Evolutionary conservation across 495 filamentous ascomycete genomes (phyloP).

Genomic region (Talaromyces nanjingensis): DNA sequence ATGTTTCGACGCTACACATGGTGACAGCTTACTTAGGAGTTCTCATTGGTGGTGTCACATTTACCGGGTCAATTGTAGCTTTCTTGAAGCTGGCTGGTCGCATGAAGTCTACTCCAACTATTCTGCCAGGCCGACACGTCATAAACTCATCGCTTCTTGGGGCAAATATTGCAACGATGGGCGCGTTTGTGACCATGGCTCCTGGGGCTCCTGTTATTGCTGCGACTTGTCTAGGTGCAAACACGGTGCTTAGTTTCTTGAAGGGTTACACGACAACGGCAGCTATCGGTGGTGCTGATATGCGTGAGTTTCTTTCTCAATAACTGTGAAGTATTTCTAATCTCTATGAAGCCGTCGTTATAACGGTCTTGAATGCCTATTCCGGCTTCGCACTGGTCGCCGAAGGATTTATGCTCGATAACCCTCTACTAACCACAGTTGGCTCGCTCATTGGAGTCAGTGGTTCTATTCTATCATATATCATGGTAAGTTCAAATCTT

Average conservation of each 20-base stretch:
- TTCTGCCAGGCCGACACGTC: slow-evolving; percentile 60
- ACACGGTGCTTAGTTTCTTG: slow-evolving; percentile 66
- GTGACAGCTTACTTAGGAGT: slow-evolving; percentile 76
- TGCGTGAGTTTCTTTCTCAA: slow-evolving; percentile 38
- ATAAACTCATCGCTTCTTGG: slow-evolving; percentile 65
- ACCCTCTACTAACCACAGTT: slow-evolving; percentile 68
- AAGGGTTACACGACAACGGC: slow-evolving; percentile 78
- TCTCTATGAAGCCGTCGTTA: slow-evolving; percentile 53
- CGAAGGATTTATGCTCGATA: slow-evolving; percentile 83
- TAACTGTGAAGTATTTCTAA: not conserved
- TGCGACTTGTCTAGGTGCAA: slow-evolving; percentile 63
- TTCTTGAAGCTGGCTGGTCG: slow-evolving; percentile 71
- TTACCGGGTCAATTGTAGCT: slow-evolving; percentile 76
- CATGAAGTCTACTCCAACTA: slow-evolving; percentile 66
- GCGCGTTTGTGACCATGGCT: slow-evolving; percentile 67
- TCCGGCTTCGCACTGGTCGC: slow-evolving; percentile 78
- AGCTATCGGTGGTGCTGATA: slow-evolving; percentile 79
- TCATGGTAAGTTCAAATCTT: slow-evolving; percentile 37
- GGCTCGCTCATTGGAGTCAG: slow-evolving; percentile 75
- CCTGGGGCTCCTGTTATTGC: slow-evolving; percentile 67
- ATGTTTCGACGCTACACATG: slow-evolving; percentile 66
- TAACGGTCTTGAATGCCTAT: slow-evolving; percentile 79
- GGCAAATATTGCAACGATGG: slow-evolving; percentile 70
- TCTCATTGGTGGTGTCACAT: slow-evolving; percentile 71
- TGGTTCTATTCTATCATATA: slow-evolving; percentile 76